phyloP scores from a whole-genome alignment of 169 alveolate genomes.

The Blepharisma undulans region DNA sequence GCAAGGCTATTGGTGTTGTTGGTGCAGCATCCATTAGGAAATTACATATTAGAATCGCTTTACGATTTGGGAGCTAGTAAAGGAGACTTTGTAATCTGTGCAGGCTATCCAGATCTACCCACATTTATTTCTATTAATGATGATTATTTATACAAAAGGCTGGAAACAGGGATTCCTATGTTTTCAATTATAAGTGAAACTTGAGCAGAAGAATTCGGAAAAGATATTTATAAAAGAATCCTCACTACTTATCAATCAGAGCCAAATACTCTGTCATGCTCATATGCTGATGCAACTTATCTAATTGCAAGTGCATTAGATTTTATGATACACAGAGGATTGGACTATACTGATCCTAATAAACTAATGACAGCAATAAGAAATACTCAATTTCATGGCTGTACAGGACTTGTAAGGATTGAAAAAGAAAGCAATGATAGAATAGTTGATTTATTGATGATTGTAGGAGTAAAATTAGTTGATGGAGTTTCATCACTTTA shows the following conservation, averaged over 20 bases:
- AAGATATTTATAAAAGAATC: not conserved
- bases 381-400: conserved; percentile 6
- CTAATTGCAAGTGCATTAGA: not conserved
- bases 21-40: not conserved
- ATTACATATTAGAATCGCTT: not conserved
- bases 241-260: not conserved
- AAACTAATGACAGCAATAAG: not conserved
- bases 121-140: not conserved
- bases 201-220: not conserved
- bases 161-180: not conserved
- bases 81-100: not conserved
- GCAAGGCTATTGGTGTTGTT: not conserved
- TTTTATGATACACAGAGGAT: conserved; percentile 5
- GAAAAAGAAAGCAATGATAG: conserved; percentile 29
- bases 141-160: not conserved
- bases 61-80: conserved; percentile 43
- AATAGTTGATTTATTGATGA: not conserved
- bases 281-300: not conserved
- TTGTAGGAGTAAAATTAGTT: not conserved
- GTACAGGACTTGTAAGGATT: not conserved
- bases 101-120: not conserved
- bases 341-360: not conserved
- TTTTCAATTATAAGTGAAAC: not conserved
- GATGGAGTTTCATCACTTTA: not conserved
- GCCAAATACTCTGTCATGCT: not conserved